Conservation (phyloP, 495 filamentous ascomycete genomes). For the Xylaria longipes region DNA sequence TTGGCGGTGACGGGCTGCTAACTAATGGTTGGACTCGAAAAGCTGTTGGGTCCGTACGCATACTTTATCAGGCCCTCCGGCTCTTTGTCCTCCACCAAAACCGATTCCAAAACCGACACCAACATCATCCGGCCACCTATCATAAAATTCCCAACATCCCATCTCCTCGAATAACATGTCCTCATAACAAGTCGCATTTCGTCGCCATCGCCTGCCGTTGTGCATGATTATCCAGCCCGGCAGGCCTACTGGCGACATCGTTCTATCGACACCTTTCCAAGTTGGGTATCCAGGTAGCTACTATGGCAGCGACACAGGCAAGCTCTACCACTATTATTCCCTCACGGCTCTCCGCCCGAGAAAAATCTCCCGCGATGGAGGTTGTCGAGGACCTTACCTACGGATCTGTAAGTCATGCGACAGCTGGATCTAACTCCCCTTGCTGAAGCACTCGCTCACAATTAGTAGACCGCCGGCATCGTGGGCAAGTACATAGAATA, state of each 20-base stretch:
- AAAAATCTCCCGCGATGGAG: slow-evolving; percentile 64
- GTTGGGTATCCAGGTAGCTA: slow-evolving; percentile 29
- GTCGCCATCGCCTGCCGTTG: slow-evolving; percentile 35
- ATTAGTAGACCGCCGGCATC: slow-evolving; percentile 74
- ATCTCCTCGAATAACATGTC: slow-evolving; percentile 32
- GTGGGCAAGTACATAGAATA: slow-evolving; percentile 97
- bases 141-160: slow-evolving; percentile 23
- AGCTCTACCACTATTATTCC: slow-evolving; percentile 9
- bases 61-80: slow-evolving; percentile 6
- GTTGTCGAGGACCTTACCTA: slow-evolving; percentile 81
- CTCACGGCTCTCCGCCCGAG: slow-evolving; percentile 10
- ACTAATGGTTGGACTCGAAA: neutral
- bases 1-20: slow-evolving; percentile 27
- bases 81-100: slow-evolving; percentile 7
- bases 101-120: slow-evolving; percentile 20
- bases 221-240: slow-evolving; percentile 35
- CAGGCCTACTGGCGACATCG: slow-evolving; percentile 22
- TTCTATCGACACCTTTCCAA: slow-evolving; percentile 22
- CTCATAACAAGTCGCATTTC: slow-evolving; percentile 31
- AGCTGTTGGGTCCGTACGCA: neutral
- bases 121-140: slow-evolving; percentile 32
- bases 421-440: neutral
- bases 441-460: slow-evolving; percentile 14
- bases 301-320: slow-evolving; percentile 33
- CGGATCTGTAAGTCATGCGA: slow-evolving; percentile 71